Percentiles rank a stretch among this genome's conserved stretches.
phyloP scores from a whole-genome alignment of 139 green algal species.

The Coelastrella sp. region DNA sequence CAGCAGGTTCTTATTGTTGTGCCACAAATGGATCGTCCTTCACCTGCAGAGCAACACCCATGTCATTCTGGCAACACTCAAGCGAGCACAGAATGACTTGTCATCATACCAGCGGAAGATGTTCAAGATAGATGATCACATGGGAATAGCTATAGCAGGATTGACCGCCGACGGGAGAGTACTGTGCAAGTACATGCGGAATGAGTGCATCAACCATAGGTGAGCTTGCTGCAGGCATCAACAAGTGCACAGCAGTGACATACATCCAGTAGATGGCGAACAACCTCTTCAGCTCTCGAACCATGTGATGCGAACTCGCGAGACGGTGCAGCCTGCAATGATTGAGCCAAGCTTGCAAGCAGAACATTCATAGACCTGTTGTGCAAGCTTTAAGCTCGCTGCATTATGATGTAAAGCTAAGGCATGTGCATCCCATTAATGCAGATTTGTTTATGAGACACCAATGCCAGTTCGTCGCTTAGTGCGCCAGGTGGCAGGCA shows the following conservation, averaged over 20 bases:
- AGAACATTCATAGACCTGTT: no score
- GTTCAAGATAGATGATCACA: constrained; percentile 98
- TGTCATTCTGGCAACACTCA: constrained; percentile 93
- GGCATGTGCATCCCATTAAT: no score
- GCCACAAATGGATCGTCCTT: no score
- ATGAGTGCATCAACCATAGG: constrained; percentile 96
- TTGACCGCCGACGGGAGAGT: constrained; percentile 95
- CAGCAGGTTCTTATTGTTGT: not conserved
- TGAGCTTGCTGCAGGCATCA: constrained; percentile 34
- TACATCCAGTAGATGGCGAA: no score
- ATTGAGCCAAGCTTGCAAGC: no score
- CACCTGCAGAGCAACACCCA: constrained; percentile 86
- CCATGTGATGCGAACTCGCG: no score
- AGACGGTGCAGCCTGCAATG: no score
- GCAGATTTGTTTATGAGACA: constrained; percentile 95
- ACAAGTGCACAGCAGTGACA: no score
- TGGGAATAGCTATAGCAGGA: constrained; percentile 96
- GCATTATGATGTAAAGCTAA: no score
- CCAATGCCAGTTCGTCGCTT: constrained; percentile 88
- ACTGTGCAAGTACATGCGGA: constrained; percentile 96
- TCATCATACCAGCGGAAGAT: constrained; percentile 93
- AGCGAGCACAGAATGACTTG: constrained; percentile 90
- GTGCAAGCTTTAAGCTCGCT: no score
- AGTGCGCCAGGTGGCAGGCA: constrained; percentile 94
- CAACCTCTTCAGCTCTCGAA: no score